Evolutionary conservation across 805 yeast genomes (phyloP), one percentile per base, ranked within the genome.

Genomic region (Candida sonorensis): DNA sequence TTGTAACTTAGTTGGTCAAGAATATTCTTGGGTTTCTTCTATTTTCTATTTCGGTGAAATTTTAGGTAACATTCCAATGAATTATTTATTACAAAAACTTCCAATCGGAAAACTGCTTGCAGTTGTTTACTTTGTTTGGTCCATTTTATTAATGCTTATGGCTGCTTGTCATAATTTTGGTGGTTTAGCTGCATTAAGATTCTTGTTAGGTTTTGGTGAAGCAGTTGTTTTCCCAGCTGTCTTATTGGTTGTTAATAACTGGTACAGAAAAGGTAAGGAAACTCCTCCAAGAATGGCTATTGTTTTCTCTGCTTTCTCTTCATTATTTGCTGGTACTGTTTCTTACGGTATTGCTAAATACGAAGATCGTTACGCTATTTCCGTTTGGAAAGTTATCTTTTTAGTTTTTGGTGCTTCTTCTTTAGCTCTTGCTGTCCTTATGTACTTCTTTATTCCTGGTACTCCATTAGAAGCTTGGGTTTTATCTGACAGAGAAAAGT

Each of bases 371-470:
- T 31, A 36, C 15, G 27, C 49, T 3, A 45, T 66, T 22, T 51
- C 48, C 2, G 51, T 55, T 10, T 77, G 79, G 77, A 65, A 66
- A 36, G 48, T 75, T 16, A 61, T 76, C 32, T 70, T 66, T 49
- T 61, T 76, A 22, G 66, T 72, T 25, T 60, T 71, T 33, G 83
- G 82, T 27, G 65, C 69, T 8, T 45, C 71, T 23, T 72, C 81
- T 0, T 53, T 74, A 21, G 25, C 61, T 7, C 26, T 58, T 7
- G 48, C 64, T 3, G 29, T 59, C 3, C 18, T 57, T 7, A 49
- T 66, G 11, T 42, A 48, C 30, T 53, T 61, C 34, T 36, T 62
- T 15, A 68, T 70, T 41, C 81, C 81, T 19, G 64, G 68, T 40
- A 67, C 70, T 43, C 80, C 81, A 13, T 50, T 71, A 3, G 59